Percentiles rank a stretch among this genome's conserved stretches.
Evolutionary conservation across 495 filamentous ascomycete species (phyloP).

Genomic region (Hyaloscypha finlandica): DNA sequence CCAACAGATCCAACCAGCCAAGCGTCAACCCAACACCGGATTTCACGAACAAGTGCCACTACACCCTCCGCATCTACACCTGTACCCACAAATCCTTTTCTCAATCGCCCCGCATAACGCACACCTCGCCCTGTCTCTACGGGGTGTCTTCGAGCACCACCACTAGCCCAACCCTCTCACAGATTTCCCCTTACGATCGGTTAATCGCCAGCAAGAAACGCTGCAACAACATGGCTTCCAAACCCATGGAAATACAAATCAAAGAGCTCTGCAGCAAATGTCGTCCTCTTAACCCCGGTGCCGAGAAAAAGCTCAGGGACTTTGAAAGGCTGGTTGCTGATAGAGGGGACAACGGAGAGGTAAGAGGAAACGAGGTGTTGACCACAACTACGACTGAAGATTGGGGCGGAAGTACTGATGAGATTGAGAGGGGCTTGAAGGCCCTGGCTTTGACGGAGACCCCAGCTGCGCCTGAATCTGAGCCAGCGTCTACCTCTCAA

Average conservation of each 20-base stretch:
- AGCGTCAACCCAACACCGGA: background rate
- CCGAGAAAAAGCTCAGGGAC: background rate
- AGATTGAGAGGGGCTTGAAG: background rate
- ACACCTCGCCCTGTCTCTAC: background rate
- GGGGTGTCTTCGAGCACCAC: background rate
- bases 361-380: background rate
- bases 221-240: constrained; percentile 7
- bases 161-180: background rate
- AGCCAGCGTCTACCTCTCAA: background rate
- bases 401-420: background rate
- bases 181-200: background rate
- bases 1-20: background rate
- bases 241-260: background rate
- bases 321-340: background rate
- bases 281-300: background rate
- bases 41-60: constrained; percentile 6
- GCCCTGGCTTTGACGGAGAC: background rate
- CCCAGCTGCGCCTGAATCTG: background rate
- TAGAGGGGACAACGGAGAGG: background rate
- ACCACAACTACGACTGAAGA: background rate
- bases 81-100: constrained; percentile 9
- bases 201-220: background rate
- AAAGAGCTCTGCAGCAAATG: background rate
- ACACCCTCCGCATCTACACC: constrained; percentile 2
- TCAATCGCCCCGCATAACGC: background rate